These are phyloP conservation scores for Coemansia sp. DNA, from an alignment of 192 early-diverging fungal species.

Conservation along the genomic window DNA sequence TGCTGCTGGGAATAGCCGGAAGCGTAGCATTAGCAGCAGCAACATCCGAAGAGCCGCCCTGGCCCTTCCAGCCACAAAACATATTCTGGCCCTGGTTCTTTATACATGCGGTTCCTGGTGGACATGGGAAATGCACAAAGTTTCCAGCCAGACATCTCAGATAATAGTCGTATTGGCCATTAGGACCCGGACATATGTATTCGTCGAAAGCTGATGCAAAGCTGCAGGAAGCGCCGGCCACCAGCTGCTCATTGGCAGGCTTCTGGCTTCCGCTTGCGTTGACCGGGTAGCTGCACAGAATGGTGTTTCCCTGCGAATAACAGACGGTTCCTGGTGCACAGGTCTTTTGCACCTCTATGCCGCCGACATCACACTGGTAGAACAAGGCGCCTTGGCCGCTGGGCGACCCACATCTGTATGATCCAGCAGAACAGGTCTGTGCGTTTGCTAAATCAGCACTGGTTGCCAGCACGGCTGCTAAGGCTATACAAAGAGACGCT, in stretches of 20 bases:
- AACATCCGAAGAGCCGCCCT: not conserved
- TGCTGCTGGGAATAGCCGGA: not conserved
- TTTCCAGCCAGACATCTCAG: slow-evolving; percentile 44
- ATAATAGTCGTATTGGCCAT: slow-evolving; percentile 33
- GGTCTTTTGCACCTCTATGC: slow-evolving; percentile 27
- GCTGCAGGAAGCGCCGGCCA: slow-evolving; percentile 30
- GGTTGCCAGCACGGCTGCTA: not conserved
- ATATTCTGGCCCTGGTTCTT: slow-evolving; percentile 43
- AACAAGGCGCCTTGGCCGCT: slow-evolving; percentile 36
- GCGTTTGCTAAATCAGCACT: not conserved
- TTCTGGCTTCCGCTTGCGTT: slow-evolving; percentile 17
- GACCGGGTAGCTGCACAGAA: slow-evolving; percentile 40
- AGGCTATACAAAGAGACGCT: not conserved
- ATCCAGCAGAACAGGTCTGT: slow-evolving; percentile 28
- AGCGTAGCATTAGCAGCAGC: not conserved
- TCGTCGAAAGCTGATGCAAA: slow-evolving; percentile 35
- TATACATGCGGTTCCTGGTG: slow-evolving; percentile 42
- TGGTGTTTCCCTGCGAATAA: slow-evolving; percentile 39
- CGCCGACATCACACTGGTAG: slow-evolving; percentile 34
- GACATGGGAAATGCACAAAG: slow-evolving; percentile 36
- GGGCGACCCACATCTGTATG: slow-evolving; percentile 31
- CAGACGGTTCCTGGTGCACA: slow-evolving; percentile 50
- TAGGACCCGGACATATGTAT: slow-evolving; percentile 44
- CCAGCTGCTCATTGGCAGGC: slow-evolving; percentile 17
- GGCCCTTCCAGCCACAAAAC: slow-evolving; percentile 28